Evolutionary conservation across 1,284 basidiomycete genomes (phyloP).

Genomic region (Acaromyces ingoldii): DNA sequence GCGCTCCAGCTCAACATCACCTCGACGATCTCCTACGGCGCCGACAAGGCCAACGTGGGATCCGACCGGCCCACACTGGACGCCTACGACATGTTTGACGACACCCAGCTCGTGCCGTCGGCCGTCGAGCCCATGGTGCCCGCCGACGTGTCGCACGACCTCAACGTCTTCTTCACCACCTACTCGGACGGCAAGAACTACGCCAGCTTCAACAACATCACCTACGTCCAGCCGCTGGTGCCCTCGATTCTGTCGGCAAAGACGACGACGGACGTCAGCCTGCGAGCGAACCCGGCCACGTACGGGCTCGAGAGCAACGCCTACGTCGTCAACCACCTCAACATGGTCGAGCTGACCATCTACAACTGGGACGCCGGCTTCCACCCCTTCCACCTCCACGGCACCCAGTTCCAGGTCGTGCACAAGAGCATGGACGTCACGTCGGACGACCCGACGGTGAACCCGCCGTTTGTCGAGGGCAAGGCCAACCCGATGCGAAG

Average conservation of each 20-base stretch:
- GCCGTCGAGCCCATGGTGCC: constrained; percentile 44
- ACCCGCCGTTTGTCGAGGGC: constrained; percentile 69
- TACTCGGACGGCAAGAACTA: constrained; percentile 50
- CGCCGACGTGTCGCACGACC: constrained; percentile 50
- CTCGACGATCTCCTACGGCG: constrained; percentile 35
- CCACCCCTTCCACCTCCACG: constrained; percentile 58
- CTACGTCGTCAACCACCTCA: constrained; percentile 68
- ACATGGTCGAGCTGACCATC: constrained; percentile 73
- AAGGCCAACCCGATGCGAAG: constrained; percentile 78
- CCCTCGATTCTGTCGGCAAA: constrained; percentile 11
- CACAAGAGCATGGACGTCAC: constrained; percentile 67
- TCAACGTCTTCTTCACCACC: constrained; percentile 56
- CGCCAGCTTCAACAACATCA: constrained; percentile 53
- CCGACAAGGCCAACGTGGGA: constrained; percentile 14
- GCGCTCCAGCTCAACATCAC: constrained; percentile 42
- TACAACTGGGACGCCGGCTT: constrained; percentile 71
- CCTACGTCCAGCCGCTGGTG: constrained; percentile 18
- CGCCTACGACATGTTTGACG: constrained; percentile 52
- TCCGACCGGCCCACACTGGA: constrained; percentile 22
- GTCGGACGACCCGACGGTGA: constrained; percentile 69
- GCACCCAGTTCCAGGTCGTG: constrained; percentile 57
- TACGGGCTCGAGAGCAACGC: constrained; percentile 52
- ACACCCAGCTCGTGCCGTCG: constrained; percentile 53
- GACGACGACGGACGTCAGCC: constrained; percentile 53
- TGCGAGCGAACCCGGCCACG: no score